Base-by-base conservation (phyloP, 441 rosid species). In the Geranium incanum region DNA sequence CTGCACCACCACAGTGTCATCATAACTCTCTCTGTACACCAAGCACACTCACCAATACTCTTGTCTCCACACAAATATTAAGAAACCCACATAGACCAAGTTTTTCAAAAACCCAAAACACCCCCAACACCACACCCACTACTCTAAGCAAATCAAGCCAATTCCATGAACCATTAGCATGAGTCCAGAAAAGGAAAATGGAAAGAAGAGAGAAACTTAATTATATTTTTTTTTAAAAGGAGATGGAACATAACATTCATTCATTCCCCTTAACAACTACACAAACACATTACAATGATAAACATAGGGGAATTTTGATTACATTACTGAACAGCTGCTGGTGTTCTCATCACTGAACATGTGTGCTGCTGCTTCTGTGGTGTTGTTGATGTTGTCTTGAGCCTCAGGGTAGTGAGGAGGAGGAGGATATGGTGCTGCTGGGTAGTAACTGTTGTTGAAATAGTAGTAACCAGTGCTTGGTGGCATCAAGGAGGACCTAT, bases 401-500 rank as follows among this genome's bases (percentile, higher is more conserved):
- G 33, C 33, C 33, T 23, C 33, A 23, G 33, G 75, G 75, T 82
- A 81, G 11, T 59, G 21, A 9, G 1, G 33, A 4, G 1, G 7
- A 0, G 63, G 33, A 69, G 68, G 75, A 3, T 13, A 12, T 8
- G 83, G 84, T 48, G 72, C 77, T 55, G 72, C 77, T 60, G 88
- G 85, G 66, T 48, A 57, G 63, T 81, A 76, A 67, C 79, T 81
- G 23, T 50, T 37, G 76, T 81, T 59, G 64, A 18, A 59, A 16
- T 59, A 83, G 75, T 78, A 85, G 78, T 87, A 91, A 59, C 90
- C 95, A 48, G 90, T 88, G 81, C 62, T 84, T 0, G 90, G 70
- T 48, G 90, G 90, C 68, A 81, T 75, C 57, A 78, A 75, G 4
- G 87, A 81, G 12, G 95, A 77, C 72, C 91, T 82, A 68, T 89